These are phyloP conservation scores for Arachnomyces sp. DNA, from an alignment of 2,329 filamentous ascomycete genomes.

Conservation along the genomic window DNA sequence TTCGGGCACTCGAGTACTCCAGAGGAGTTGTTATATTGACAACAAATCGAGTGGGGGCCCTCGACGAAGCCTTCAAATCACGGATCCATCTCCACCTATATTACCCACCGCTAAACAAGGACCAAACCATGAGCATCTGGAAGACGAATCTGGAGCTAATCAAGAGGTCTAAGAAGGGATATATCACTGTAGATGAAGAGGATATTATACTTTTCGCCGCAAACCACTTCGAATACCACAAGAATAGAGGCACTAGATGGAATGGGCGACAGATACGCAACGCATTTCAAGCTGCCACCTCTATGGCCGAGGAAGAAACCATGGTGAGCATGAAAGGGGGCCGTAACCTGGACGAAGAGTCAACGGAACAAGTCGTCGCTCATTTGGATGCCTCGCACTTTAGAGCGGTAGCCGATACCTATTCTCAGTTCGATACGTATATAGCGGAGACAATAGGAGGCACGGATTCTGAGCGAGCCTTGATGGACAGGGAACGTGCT, in stretches of 20 bases:
- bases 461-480: too few species aligned
- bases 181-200: slow-evolving; percentile 9
- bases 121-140: slow-evolving; percentile 15
- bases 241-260: slow-evolving; percentile 16
- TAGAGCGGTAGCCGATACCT: too few species aligned
- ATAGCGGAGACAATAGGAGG: too few species aligned
- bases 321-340: too few species aligned
- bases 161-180: slow-evolving; percentile 3
- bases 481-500: too few species aligned
- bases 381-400: too few species aligned
- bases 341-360: too few species aligned
- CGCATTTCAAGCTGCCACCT: slow-evolving; percentile 27
- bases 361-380: too few species aligned
- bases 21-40: slow-evolving; percentile 43
- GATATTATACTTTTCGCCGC: slow-evolving; percentile 11
- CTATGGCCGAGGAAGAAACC: slow-evolving; percentile 25
- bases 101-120: slow-evolving; percentile 25
- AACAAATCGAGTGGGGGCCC: slow-evolving; percentile 42
- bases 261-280: slow-evolving; percentile 32
- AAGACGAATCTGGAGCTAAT: slow-evolving; percentile 16
- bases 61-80: slow-evolving; percentile 45
- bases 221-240: slow-evolving; percentile 9
- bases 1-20: slow-evolving; percentile 42
- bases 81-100: slow-evolving; percentile 40
- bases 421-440: too few species aligned